Percentiles rank a stretch among this genome's conserved stretches.
Evolutionary conservation across 129 eudicot genomes (phyloP).

Genomic region (Helianthus annuus): HanXRQr2.0-SUNRISE NC_035436.2:163369591-163370090

Average conservation of each 20-base stretch:
- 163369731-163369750: constrained; percentile 40
- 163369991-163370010: constrained; percentile 13
- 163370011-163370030: background rate
- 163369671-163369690: constrained; percentile 44
- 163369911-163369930: constrained; percentile 30
- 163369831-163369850: constrained; percentile 27
- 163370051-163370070: background rate
- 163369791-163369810: constrained; percentile 10
- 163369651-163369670: constrained; percentile 8
- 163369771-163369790: constrained; percentile 13
- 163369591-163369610: background rate
- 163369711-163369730: constrained; percentile 20
- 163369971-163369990: constrained; percentile 28
- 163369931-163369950: constrained; percentile 15
- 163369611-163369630: constrained; percentile 20
- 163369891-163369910: constrained; percentile 19
- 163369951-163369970: background rate
- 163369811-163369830: constrained; percentile 26
- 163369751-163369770: constrained; percentile 16
- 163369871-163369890: constrained; percentile 29
- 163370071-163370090: constrained; percentile 35
- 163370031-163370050: background rate
- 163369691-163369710: constrained; percentile 31
- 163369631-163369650: constrained; percentile 17
- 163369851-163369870: constrained; percentile 62